Percentiles rank a stretch among this genome's conserved stretches.
Evolutionary conservation across 2,329 filamentous ascomycete species (phyloP).

Genomic region (Atkinsonella hypoxylon): DNA sequence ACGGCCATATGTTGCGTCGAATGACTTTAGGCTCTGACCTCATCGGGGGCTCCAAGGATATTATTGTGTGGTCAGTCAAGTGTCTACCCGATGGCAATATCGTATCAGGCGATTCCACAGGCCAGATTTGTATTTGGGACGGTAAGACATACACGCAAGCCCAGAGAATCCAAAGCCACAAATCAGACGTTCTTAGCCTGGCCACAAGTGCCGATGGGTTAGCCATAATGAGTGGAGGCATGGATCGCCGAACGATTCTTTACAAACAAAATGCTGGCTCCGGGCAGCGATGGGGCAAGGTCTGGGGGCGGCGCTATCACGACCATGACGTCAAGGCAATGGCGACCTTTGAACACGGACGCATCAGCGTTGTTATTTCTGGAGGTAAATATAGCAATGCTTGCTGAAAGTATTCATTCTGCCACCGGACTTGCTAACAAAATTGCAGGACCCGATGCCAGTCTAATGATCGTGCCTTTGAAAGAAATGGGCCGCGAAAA

Average conservation of each 20-base stretch:
- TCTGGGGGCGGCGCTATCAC: constrained; percentile 79
- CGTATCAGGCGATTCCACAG: constrained; percentile 87
- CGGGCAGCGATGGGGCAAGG: constrained; percentile 65
- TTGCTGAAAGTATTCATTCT: background rate
- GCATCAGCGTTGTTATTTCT: constrained; percentile 78
- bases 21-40: constrained; percentile 80
- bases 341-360: constrained; percentile 74
- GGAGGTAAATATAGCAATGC: constrained; percentile 53
- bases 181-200: constrained; percentile 84
- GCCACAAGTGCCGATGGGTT: constrained; percentile 69
- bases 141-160: constrained; percentile 81
- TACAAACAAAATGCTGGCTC: constrained; percentile 57
- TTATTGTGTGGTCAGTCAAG: constrained; percentile 89
- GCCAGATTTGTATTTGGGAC: constrained; percentile 88
- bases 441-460: constrained; percentile 64
- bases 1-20: constrained; percentile 60
- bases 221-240: constrained; percentile 77
- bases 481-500: constrained; percentile 64
- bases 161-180: constrained; percentile 77
- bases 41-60: constrained; percentile 65
- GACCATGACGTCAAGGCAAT: constrained; percentile 92
- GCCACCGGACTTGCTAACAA: constrained; percentile 5
- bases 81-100: constrained; percentile 80
- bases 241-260: constrained; percentile 77
- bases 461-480: constrained; percentile 70